Evolutionary conservation across 345 rosid species (phyloP), one percentile per base, ranked within the genome.

Genomic region (Balakata baccata): DNA sequence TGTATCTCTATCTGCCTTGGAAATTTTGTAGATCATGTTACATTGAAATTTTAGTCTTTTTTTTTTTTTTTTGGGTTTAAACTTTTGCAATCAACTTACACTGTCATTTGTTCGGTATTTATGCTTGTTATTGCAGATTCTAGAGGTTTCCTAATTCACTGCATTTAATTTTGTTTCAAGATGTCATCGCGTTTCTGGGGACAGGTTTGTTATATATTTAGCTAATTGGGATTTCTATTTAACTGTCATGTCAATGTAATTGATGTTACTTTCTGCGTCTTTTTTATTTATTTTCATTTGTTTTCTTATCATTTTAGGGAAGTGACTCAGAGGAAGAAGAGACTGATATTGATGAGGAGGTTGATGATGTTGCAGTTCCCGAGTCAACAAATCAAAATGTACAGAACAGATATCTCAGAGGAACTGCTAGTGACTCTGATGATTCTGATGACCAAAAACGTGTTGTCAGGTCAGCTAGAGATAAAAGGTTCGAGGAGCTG

Each of bases 401-500:
- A 2, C 79, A 77, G 37, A 86, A 78, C 75, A 85, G 84, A 72
- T 92, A 95, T 76, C 92, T 91, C 20, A 71, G 70, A 23, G 85
- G 18, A 0, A 86, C 75, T 60, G 92, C 73, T 49, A 94, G 86
- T 72, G 98, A 92, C 18, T 87, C 91, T 8, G 97, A 90, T 11
- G 92, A 82, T 13, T 87, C 90, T 3, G 94, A 88, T 70, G 81
- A 75, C 20, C 87, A 84, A 68, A 92, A 85, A 79, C 89, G 98
- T 43, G 90, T 88, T 25, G 91, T 95, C 54, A 79, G 90, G 85
- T 87, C 99, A 1, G 87, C 98, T 5, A 95, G 90, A 71, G 99
- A 95, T 72, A 95, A 95, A 75, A 85, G 99, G 4, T 88, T 84
- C 57, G 98, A 92, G 68, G 99, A 95, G 88, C 88, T 95, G 98